Evolutionary conservation across 202 grass and related monocot genomes (phyloP), one percentile per base, ranked within the genome.

Genomic region (Setaria viridis): DNA sequence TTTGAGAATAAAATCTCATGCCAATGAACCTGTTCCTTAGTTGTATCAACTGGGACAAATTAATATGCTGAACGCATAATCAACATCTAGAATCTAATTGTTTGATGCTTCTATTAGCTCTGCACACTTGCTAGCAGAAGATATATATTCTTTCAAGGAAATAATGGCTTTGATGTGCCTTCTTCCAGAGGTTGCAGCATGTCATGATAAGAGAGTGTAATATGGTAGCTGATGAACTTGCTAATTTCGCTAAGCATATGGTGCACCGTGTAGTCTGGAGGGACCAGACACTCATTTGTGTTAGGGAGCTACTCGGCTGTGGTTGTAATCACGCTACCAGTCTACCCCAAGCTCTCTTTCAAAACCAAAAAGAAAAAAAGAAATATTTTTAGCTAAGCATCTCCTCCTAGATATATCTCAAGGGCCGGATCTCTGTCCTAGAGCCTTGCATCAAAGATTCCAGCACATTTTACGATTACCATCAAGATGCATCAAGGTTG

Each of bases 1-100:
- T 29, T 58, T 35, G 3, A 80, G 62, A 6, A 69, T 51, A 77
- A 51, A 25, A 60, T 69, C 50, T 33, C 7, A 17, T 68, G 34
- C 58, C 45, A 84, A 75, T 62, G 20, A 76, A 59, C 50, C 47
- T 64, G 63, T 70, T 90, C 43, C 68, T 69, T 80, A 70, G 42
- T 78, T 67, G 46, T 16, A 34, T 69, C 67, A 35, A 34, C 9
- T 70, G 5, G 49, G 59, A 25, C 1, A 81, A 69, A 70, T 81
- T 71, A 47, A 53, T 74, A 21, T 14, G 45, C 34, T 48, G 67
- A 51, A 25, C 11, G 4, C 32, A 7, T 9, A 75, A 39, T 39
- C 50, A 35, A 2, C 16, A 56, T 75, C 51, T 55, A 12, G 21
- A 73, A 73, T 73, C 14, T 51, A 25, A 51, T 73, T 73, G 7